Evolutionary conservation across 768 basidiomycete species (phyloP).

Genomic region (Agaricus blazei): DNA sequence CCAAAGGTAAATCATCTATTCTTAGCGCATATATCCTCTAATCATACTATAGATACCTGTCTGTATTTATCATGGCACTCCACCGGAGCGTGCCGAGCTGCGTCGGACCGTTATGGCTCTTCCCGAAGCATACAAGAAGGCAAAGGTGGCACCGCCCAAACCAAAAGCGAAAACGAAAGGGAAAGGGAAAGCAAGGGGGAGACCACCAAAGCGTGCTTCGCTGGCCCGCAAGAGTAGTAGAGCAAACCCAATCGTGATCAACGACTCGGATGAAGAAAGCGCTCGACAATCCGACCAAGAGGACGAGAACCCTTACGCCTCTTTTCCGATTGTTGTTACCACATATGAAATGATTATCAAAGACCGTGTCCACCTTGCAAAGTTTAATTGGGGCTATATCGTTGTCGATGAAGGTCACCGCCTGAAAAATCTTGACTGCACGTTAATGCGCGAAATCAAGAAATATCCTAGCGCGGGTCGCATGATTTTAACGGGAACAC

Average conservation of each 20-base stretch:
- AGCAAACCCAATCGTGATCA: slow-evolving; percentile 15
- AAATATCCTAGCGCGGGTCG: slow-evolving; percentile 78
- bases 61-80: slow-evolving; percentile 86
- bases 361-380: slow-evolving; percentile 56
- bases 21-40: not conserved
- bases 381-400: slow-evolving; percentile 84
- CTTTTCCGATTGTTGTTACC: slow-evolving; percentile 80
- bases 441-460: slow-evolving; percentile 87
- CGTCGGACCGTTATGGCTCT: slow-evolving; percentile 55
- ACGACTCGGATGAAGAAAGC: slow-evolving; percentile 18
- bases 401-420: slow-evolving; percentile 96
- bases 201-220: not conserved
- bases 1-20: slow-evolving; percentile 41
- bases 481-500: slow-evolving; percentile 95
- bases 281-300: slow-evolving; percentile 14
- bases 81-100: slow-evolving; percentile 74
- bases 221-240: slow-evolving; percentile 8
- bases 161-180: slow-evolving; percentile 13
- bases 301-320: slow-evolving; percentile 16
- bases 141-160: slow-evolving; percentile 13
- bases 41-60: slow-evolving; percentile 63
- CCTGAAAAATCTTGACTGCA: slow-evolving; percentile 91
- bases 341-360: slow-evolving; percentile 93
- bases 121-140: slow-evolving; percentile 17
- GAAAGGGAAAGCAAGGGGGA: slow-evolving; percentile 16